phyloP scores from a whole-genome alignment of 768 basidiomycete species.

The Psilocybe azurescens region DNA sequence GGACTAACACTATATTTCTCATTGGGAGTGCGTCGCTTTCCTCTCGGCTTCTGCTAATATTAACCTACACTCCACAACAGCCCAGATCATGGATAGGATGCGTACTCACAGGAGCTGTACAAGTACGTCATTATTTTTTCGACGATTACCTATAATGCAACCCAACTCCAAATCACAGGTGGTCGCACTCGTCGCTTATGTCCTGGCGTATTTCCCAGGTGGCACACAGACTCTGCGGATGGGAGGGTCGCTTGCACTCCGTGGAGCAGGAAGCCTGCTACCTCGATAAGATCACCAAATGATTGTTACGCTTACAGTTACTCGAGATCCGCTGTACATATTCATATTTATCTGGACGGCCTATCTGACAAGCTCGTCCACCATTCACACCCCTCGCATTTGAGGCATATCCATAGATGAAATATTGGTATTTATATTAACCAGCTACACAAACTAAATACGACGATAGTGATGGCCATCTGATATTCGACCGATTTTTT shows the following conservation, averaged over 20 bases:
- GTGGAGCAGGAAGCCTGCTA: slow-evolving; percentile 83
- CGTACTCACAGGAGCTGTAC: slow-evolving; percentile 79
- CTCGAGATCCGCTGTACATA: slow-evolving; percentile 1
- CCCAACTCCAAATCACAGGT: slow-evolving; percentile 49
- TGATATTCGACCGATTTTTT: not conserved
- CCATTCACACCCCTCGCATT: not conserved
- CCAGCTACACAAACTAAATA: slow-evolving; percentile 3
- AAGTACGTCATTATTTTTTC: slow-evolving; percentile 46
- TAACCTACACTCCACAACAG: slow-evolving; percentile 42
- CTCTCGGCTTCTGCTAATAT: not conserved
- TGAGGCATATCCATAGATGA: not conserved
- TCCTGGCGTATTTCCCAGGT: slow-evolving; percentile 96
- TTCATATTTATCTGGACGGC: slow-evolving; percentile 6
- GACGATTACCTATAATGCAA: not conserved
- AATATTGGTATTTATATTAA: not conserved
- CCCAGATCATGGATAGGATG: slow-evolving; percentile 87
- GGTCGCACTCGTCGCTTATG: slow-evolving; percentile 83
- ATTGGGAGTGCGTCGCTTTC: slow-evolving; percentile 67
- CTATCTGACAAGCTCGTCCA: not conserved
- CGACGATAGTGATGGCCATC: not conserved
- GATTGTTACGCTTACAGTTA: not conserved
- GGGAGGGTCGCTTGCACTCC: slow-evolving; percentile 79
- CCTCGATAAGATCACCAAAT: slow-evolving; percentile 58
- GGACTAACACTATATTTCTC: slow-evolving; percentile 92
- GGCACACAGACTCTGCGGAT: slow-evolving; percentile 81